Conservation (phyloP, 257 asterid genomes). For the Forsythia suspensa region DNA sequence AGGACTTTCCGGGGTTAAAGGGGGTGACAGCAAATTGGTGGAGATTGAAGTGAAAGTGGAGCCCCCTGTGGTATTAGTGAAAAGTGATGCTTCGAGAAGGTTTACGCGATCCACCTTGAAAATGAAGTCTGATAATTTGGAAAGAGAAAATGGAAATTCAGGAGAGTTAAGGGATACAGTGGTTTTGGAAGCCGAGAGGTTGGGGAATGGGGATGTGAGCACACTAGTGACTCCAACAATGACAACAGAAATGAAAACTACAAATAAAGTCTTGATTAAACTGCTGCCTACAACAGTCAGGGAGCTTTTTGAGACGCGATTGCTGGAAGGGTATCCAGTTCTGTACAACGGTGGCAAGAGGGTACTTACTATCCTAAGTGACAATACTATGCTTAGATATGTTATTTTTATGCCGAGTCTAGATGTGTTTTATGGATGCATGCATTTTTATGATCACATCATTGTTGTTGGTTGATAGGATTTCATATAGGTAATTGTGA, state of each 20-base stretch:
- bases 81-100: slow-evolving; percentile 38
- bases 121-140: slow-evolving; percentile 33
- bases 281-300: slow-evolving; percentile 79
- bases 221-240: slow-evolving; percentile 37
- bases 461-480: not conserved
- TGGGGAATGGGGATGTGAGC: slow-evolving; percentile 28
- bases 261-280: slow-evolving; percentile 52
- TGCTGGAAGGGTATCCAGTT: slow-evolving; percentile 94
- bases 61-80: slow-evolving; percentile 18
- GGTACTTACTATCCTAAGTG: slow-evolving; percentile 38
- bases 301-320: slow-evolving; percentile 90
- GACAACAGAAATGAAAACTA: slow-evolving; percentile 68
- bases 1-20: slow-evolving; percentile 22
- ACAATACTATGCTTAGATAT: not conserved
- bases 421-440: not conserved
- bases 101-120: slow-evolving; percentile 53
- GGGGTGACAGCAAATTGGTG: slow-evolving; percentile 39
- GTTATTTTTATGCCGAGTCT: not conserved
- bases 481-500: not conserved
- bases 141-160: slow-evolving; percentile 29
- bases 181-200: slow-evolving; percentile 49
- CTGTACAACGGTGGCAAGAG: slow-evolving; percentile 94
- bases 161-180: slow-evolving; percentile 48
- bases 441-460: not conserved
- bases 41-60: slow-evolving; percentile 62